phyloP scores from a whole-genome alignment of 1,139 yeast genomes.

The Tardiomyces digboiensis region DNA sequence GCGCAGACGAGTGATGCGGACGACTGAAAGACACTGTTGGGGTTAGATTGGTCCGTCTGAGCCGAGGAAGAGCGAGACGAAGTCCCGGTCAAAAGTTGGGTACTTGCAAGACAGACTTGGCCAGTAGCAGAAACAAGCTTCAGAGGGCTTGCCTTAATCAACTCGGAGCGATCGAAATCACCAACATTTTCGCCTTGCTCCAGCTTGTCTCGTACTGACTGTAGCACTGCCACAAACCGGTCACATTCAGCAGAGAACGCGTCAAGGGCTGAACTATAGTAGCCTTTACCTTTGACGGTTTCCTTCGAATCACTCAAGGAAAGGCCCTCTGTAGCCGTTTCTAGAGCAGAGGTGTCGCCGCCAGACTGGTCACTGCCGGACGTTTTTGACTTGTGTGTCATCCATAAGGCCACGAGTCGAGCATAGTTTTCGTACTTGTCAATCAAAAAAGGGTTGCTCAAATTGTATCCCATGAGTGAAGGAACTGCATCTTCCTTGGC shows the following conservation, averaged over 20 bases:
- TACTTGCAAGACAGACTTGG: neutral
- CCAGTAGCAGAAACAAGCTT: neutral
- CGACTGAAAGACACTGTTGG: neutral
- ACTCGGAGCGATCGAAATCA: neutral
- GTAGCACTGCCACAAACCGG: neutral
- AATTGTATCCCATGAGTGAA: constrained; percentile 22
- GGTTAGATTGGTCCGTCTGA: neutral
- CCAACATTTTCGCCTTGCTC: neutral
- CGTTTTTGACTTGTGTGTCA: neutral
- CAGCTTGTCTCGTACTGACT: neutral
- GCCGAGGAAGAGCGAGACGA: neutral
- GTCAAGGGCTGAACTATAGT: neutral
- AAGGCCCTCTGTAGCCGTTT: too few relatives aligned
- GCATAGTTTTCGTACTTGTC: constrained; percentile 25
- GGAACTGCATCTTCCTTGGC: constrained; percentile 18
- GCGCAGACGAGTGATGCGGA: neutral
- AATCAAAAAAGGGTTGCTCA: constrained; percentile 27
- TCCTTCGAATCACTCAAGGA: too few relatives aligned
- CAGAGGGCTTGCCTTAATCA: neutral
- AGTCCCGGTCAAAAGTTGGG: neutral
- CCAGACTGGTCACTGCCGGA: too few relatives aligned
- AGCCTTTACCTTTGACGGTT: too few relatives aligned
- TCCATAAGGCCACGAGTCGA: constrained; percentile 9
- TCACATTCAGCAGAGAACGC: neutral
- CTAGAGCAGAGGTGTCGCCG: too few relatives aligned